Percentiles rank a stretch among this genome's conserved stretches.
Conservation (phyloP, 2,329 filamentous ascomycete species). For the Colletotrichum karsti region DNA sequence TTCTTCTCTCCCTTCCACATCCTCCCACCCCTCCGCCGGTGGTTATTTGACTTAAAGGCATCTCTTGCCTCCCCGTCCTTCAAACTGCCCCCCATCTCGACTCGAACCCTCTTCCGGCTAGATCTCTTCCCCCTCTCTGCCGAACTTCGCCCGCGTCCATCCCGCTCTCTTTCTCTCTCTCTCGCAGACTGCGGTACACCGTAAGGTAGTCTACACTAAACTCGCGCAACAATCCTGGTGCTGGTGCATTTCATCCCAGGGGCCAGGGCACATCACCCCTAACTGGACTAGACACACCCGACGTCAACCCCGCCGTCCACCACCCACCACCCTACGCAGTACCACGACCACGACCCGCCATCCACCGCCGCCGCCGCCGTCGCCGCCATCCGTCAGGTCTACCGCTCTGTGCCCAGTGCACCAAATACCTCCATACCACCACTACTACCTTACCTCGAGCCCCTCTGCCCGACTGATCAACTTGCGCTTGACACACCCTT, state of each 20-base stretch:
- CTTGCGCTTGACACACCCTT: conserved; percentile 21
- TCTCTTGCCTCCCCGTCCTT: background rate
- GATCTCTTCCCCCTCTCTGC: conserved; percentile 1
- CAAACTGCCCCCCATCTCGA: conserved; percentile 9
- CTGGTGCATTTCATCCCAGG: conserved; percentile 22
- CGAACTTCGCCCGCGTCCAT: conserved; percentile 24
- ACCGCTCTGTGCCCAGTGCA: conserved; percentile 15
- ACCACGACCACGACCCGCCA: background rate
- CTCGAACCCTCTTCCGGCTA: background rate
- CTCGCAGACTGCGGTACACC: too few species aligned
- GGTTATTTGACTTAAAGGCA: background rate
- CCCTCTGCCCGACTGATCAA: conserved; percentile 25
- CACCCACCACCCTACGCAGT: conserved; percentile 1
- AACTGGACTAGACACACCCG: conserved; percentile 6
- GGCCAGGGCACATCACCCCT: conserved; percentile 26
- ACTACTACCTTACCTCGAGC: conserved; percentile 17
- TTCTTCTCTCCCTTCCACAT: background rate
- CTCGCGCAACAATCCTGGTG: conserved; percentile 25
- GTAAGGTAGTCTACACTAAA: conserved; percentile 26
- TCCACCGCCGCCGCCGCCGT: conserved; percentile 5
- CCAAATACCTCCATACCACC: conserved; percentile 18
- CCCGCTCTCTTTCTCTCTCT: conserved; percentile 10
- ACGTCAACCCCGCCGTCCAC: conserved; percentile 27
- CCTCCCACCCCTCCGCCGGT: background rate
- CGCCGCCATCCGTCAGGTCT: conserved; percentile 16